Evolutionary conservation across 257 asterid genomes (phyloP).

Genomic region (Plantago major): DNA sequence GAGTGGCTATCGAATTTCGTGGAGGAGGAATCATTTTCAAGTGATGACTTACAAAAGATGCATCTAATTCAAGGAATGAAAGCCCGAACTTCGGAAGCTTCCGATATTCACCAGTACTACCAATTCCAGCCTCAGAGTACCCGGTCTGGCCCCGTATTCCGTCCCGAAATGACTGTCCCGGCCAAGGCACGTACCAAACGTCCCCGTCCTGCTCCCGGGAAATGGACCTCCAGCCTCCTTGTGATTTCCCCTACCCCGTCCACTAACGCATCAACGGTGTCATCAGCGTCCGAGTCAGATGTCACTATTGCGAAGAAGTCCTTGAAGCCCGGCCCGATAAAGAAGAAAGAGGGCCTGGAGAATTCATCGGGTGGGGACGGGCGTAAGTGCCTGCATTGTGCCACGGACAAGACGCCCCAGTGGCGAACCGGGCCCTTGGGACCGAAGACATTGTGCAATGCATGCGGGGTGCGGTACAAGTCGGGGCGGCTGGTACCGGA

Average conservation of each 20-base stretch:
- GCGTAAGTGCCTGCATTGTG: slow-evolving; percentile 83
- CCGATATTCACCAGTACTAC: slow-evolving; percentile 38
- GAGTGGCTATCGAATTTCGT: slow-evolving; percentile 86
- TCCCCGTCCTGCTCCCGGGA: slow-evolving; percentile 76
- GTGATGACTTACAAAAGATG: slow-evolving; percentile 65
- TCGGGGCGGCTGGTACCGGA: slow-evolving; percentile 95
- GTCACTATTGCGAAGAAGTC: slow-evolving; percentile 26
- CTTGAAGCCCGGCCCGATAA: slow-evolving; percentile 17
- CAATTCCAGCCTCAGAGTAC: slow-evolving; percentile 47
- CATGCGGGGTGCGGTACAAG: slow-evolving; percentile 88
- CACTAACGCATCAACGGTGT: slow-evolving; percentile 10
- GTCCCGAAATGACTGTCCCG: slow-evolving; percentile 59
- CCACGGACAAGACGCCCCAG: slow-evolving; percentile 94
- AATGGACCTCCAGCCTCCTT: slow-evolving; percentile 78
- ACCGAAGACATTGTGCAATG: slow-evolving; percentile 89
- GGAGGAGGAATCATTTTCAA: slow-evolving; percentile 84
- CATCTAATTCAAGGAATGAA: slow-evolving; percentile 60
- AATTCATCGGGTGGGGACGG: slow-evolving; percentile 38
- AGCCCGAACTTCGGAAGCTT: slow-evolving; percentile 30
- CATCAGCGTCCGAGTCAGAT: slow-evolving; percentile 56
- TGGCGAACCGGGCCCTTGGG: slow-evolving; percentile 98
- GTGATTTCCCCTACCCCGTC: slow-evolving; percentile 36
- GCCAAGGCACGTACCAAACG: slow-evolving; percentile 96
- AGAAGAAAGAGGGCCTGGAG: slow-evolving; percentile 37
- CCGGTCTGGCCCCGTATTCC: slow-evolving; percentile 25